A percentile compares a stretch with the other conserved stretches of the same genome.
phyloP scores from a whole-genome alignment of 768 basidiomycete genomes.

The Hebeloma cylindrosporum region DNA sequence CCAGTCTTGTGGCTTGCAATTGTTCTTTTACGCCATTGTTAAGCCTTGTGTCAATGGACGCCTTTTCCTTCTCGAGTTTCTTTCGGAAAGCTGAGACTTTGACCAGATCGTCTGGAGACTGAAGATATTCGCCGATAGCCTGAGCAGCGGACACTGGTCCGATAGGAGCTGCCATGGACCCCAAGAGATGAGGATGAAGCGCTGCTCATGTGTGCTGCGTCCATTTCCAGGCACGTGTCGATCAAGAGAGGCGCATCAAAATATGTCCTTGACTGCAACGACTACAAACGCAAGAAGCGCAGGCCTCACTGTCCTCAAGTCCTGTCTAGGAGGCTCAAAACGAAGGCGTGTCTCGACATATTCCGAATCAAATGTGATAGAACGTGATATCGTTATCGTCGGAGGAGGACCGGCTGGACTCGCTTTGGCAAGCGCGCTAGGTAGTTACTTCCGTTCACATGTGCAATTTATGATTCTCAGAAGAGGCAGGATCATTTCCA shows the following conservation, averaged over 20 bases:
- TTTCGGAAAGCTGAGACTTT: constrained; percentile 89
- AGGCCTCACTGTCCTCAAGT: constrained; percentile 6
- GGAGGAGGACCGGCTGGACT: constrained; percentile 94
- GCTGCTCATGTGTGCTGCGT: too few species aligned
- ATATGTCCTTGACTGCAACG: constrained; percentile 22
- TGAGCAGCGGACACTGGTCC: constrained; percentile 72
- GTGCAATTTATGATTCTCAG: constrained; percentile 7
- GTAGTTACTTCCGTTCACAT: constrained; percentile 41
- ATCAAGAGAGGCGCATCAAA: background rate
- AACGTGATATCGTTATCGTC: constrained; percentile 89
- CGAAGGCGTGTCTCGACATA: constrained; percentile 4
- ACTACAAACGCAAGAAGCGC: constrained; percentile 15
- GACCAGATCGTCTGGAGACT: constrained; percentile 89
- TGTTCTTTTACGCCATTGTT: constrained; percentile 93
- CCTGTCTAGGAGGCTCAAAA: background rate
- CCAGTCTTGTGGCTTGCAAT: constrained; percentile 85
- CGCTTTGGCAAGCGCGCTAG: constrained; percentile 82
- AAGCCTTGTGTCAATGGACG: constrained; percentile 87
- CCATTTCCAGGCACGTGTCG: constrained; percentile 12
- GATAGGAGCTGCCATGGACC: constrained; percentile 47
- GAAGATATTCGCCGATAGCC: constrained; percentile 85
- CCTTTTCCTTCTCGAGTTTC: constrained; percentile 95
- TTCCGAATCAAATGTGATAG: constrained; percentile 29
- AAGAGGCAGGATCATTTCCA: constrained; percentile 49
- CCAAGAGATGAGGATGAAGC: constrained; percentile 3